These are phyloP conservation scores for Phytophthora kernoviae DNA, from an alignment of 352 stramenopile genomes.

Conservation along the genomic window DNA sequence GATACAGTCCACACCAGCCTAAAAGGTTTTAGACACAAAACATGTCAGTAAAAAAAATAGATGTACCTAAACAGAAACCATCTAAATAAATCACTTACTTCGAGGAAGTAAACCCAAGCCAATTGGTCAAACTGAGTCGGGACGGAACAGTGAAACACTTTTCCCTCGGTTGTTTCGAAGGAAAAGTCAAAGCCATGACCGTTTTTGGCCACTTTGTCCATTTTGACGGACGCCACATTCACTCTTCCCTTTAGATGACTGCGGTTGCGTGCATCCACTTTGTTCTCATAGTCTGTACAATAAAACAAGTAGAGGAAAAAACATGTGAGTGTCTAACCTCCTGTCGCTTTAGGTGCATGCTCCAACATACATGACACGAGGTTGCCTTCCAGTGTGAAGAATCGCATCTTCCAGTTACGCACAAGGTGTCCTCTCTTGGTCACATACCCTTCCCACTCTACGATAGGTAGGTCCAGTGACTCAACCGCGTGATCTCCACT, in stretches of 20 bases:
- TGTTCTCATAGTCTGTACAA: conserved; percentile 82
- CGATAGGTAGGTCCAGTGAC: conserved; percentile 83
- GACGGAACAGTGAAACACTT: conserved; percentile 83
- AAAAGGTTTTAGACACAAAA: conserved; percentile 2
- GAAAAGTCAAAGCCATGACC: conserved; percentile 85
- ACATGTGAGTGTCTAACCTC: not conserved
- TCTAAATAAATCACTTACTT: conserved; percentile 36
- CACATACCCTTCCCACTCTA: conserved; percentile 91
- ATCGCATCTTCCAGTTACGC: conserved; percentile 89
- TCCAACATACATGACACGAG: conserved; percentile 71
- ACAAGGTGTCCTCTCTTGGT: conserved; percentile 89
- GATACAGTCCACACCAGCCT: conserved; percentile 73
- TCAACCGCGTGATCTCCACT: conserved; percentile 63
- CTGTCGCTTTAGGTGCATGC: not conserved
- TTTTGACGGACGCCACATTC: conserved; percentile 74
- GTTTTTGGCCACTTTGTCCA: conserved; percentile 81
- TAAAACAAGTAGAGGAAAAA: conserved; percentile 1
- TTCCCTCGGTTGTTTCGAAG: conserved; percentile 85
- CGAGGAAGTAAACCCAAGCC: conserved; percentile 86
- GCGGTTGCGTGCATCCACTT: conserved; percentile 86
- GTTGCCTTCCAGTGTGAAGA: conserved; percentile 89
- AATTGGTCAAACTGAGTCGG: conserved; percentile 83
- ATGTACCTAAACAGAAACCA: not conserved
- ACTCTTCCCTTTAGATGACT: conserved; percentile 87
- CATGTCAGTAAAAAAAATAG: not conserved